Conservation (phyloP, 129 eudicot species). For the Ambrosia trifida region DNA sequence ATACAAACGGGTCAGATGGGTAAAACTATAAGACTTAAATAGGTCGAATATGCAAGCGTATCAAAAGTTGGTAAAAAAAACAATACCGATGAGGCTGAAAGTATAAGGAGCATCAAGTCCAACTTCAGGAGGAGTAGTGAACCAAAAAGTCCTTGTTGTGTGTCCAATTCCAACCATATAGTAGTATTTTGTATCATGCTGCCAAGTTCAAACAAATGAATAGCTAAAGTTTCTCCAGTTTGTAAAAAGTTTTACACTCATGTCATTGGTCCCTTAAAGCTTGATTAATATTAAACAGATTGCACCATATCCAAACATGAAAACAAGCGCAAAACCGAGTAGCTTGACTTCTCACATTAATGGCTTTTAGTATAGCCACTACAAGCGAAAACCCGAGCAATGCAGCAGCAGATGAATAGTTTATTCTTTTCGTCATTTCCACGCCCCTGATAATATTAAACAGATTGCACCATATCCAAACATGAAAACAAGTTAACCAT, state of each 20-base stretch:
- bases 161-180: constrained; percentile 71
- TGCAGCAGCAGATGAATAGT: constrained; percentile 81
- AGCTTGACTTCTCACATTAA: constrained; percentile 72
- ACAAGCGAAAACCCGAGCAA: constrained; percentile 77
- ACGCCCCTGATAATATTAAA: constrained; percentile 66
- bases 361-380: constrained; percentile 61
- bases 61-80: not conserved
- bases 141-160: constrained; percentile 74
- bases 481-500: constrained; percentile 8
- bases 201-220: constrained; percentile 18
- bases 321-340: constrained; percentile 48
- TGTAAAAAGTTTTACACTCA: too few relatives aligned
- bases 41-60: not conserved
- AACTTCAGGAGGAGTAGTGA: constrained; percentile 77
- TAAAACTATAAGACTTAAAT: not conserved
- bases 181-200: constrained; percentile 73
- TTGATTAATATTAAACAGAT: constrained; percentile 24
- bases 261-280: too few relatives aligned
- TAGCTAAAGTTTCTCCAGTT: not conserved
- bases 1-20: not conserved
- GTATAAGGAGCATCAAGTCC: constrained; percentile 94
- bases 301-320: constrained; percentile 13
- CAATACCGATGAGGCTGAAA: constrained; percentile 83
- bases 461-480: constrained; percentile 15
- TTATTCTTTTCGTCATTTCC: constrained; percentile 70